These are phyloP conservation scores for Fusarium nanum DNA, from an alignment of 2,329 filamentous ascomycete genomes.

Conservation along the genomic window DNA sequence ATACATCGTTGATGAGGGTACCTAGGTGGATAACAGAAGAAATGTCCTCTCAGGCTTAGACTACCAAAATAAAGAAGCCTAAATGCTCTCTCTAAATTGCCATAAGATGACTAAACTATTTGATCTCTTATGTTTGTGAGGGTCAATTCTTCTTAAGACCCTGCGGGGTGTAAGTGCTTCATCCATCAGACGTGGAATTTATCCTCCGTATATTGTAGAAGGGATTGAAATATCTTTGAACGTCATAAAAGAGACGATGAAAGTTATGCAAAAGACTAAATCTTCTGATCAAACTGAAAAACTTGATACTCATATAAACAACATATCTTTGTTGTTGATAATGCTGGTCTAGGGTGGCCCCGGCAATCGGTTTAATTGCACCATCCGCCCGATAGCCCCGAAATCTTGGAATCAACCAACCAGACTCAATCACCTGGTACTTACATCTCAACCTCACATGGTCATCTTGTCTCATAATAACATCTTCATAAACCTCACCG, in stretches of 20 bases:
- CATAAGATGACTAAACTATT: too few species aligned
- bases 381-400: slow-evolving; percentile 29
- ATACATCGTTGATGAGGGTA: not conserved
- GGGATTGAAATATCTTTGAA: not conserved
- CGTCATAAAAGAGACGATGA: not conserved
- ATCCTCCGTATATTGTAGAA: not conserved
- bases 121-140: too few species aligned
- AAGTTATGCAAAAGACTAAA: not conserved
- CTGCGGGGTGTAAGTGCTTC: not conserved
- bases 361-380: slow-evolving; percentile 31
- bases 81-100: too few species aligned
- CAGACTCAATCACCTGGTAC: slow-evolving; percentile 10
- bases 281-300: not conserved
- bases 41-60: too few species aligned
- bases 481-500: not conserved
- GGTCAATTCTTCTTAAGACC: too few species aligned
- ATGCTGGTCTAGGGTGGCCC: slow-evolving; percentile 13
- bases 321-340: not conserved
- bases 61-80: too few species aligned
- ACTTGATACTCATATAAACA: not conserved
- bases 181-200: too few species aligned
- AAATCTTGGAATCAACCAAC: slow-evolving; percentile 16
- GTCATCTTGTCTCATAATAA: not conserved
- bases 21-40: too few species aligned
- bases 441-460: slow-evolving; percentile 23